These are phyloP conservation scores for Prinsepia uniflora DNA, from an alignment of 306 rosid species.

Conservation along the genomic window DNA sequence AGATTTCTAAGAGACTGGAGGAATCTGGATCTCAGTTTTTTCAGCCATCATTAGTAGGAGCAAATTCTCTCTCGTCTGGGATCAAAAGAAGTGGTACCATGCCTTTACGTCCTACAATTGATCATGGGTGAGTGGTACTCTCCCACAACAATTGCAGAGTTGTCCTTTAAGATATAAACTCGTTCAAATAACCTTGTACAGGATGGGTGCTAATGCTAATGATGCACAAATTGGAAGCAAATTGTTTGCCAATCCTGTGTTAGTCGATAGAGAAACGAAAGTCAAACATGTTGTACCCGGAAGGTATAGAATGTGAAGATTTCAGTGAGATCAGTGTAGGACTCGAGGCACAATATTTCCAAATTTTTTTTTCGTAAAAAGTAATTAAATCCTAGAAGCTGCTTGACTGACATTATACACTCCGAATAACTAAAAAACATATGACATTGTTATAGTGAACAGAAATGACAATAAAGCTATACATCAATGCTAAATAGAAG, in stretches of 20 bases:
- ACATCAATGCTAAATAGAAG: constrained; percentile 8
- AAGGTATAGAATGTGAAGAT: constrained; percentile 39
- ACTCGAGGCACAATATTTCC: constrained; percentile 28
- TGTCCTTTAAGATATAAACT: constrained; percentile 24
- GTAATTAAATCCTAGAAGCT: not conserved
- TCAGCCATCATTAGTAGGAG: constrained; percentile 38
- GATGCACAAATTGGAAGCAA: constrained; percentile 38
- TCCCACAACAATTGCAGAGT: constrained; percentile 17
- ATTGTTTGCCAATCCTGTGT: constrained; percentile 27
- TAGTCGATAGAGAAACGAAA: constrained; percentile 36
- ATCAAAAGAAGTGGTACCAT: constrained; percentile 30
- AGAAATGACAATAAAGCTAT: constrained; percentile 3
- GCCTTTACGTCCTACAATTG: constrained; percentile 30
- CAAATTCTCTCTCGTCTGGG: constrained; percentile 35
- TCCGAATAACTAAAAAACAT: constrained; percentile 6
- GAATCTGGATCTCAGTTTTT: constrained; percentile 27
- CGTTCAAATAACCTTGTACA: constrained; percentile 30
- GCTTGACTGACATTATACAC: constrained; percentile 14
- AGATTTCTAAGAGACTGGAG: constrained; percentile 26
- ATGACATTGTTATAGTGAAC: constrained; percentile 5
- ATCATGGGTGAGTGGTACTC: constrained; percentile 40
- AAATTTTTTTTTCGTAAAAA: constrained; percentile 8
- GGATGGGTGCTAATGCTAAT: constrained; percentile 39
- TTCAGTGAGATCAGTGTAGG: constrained; percentile 20
- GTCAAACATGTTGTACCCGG: constrained; percentile 23